Percentiles rank a stretch among this genome's conserved stretches.
These are phyloP conservation scores for Elaeagnus macrophylla DNA, from an alignment of 306 rosid genomes.

Conservation along the genomic window DNA sequence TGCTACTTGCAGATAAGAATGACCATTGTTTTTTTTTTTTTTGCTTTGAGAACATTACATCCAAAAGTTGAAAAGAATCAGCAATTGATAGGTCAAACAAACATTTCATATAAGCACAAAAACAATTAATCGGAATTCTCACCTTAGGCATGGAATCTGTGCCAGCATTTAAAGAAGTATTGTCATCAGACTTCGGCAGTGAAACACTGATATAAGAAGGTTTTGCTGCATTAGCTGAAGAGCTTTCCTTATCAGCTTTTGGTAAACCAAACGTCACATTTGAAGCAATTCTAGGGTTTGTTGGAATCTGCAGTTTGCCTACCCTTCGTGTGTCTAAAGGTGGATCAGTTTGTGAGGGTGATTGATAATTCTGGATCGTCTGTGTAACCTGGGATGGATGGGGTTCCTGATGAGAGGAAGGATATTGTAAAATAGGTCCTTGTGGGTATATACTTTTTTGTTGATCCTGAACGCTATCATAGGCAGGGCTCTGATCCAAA, in stretches of 20 bases:
- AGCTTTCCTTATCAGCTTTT: slow-evolving; percentile 63
- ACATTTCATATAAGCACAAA: not conserved
- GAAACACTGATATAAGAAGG: slow-evolving; percentile 91
- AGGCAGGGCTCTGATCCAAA: slow-evolving; percentile 72
- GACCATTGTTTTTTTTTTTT: no score
- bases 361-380: slow-evolving; percentile 17
- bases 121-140: slow-evolving; percentile 16
- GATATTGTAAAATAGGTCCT: slow-evolving; percentile 49
- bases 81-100: no score
- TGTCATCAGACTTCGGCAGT: slow-evolving; percentile 50
- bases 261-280: slow-evolving; percentile 50
- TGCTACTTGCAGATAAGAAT: no score
- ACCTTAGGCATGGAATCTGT: slow-evolving; percentile 79
- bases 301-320: slow-evolving; percentile 83
- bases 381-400: slow-evolving; percentile 1
- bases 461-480: slow-evolving; percentile 92
- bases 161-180: slow-evolving; percentile 45
- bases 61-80: no score
- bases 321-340: slow-evolving; percentile 59
- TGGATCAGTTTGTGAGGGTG: slow-evolving; percentile 43
- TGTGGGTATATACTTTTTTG: slow-evolving; percentile 48
- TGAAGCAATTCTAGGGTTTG: slow-evolving; percentile 92
- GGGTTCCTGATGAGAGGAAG: slow-evolving; percentile 56
- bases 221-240: slow-evolving; percentile 33
- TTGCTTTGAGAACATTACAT: no score